A percentile compares a stretch with the other conserved stretches of the same genome.
phyloP scores from a whole-genome alignment of 2,329 filamentous ascomycete species.

The Elsinoe fawcettii region DNA sequence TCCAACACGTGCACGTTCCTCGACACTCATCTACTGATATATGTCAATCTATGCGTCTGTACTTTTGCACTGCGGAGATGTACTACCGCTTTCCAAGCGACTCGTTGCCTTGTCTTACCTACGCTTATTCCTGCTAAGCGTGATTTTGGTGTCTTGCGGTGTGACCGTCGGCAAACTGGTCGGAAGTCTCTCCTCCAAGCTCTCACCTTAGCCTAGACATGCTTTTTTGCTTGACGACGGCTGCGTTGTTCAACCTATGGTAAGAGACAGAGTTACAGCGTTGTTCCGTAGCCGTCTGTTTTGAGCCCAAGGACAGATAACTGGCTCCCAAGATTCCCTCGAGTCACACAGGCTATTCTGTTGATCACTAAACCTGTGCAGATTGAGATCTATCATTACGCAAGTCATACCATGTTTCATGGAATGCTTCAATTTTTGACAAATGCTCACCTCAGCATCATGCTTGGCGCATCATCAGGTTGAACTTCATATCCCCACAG shows the following conservation, averaged over 20 bases:
- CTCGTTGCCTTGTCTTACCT: neutral
- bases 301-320: neutral
- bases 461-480: neutral
- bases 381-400: neutral
- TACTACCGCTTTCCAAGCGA: neutral
- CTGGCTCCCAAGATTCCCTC: neutral
- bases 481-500: neutral
- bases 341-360: neutral
- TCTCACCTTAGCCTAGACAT: neutral
- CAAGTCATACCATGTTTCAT: neutral
- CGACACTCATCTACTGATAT: neutral
- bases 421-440: neutral
- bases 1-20: neutral
- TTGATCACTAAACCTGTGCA: neutral
- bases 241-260: neutral
- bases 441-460: neutral
- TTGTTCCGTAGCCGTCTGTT: neutral
- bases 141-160: neutral
- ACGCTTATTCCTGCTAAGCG: constrained; percentile 1
- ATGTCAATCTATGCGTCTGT: neutral
- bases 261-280: constrained; percentile 2
- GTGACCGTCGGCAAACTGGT: neutral
- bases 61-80: neutral
- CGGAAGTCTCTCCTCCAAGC: neutral
- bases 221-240: neutral